Evolutionary conservation across 2,329 filamentous ascomycete genomes (phyloP), one percentile per base, ranked within the genome.

Genomic region (Trematosphaeria pertusa): DNA sequence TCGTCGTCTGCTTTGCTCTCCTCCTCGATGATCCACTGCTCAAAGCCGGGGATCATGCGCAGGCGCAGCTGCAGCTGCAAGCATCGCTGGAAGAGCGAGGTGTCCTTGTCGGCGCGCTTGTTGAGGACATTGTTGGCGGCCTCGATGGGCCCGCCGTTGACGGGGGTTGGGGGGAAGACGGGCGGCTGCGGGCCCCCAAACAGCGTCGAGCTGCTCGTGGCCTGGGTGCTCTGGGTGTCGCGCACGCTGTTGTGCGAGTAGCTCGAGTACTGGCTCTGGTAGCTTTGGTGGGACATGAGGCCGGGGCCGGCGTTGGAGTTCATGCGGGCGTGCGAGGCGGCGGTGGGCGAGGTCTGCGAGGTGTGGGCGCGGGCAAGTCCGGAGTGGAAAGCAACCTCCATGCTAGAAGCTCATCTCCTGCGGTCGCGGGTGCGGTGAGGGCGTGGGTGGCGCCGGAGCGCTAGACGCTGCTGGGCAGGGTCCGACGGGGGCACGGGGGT

Each of bases 61-160:
- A 99, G 78, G 54, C 94, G 86, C 74, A 87, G 86, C 69, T 89
- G 90, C 51, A 97, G 79, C 43, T 87, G 86, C 58, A 96, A 82
- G 71, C 94, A 97, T 72, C 96, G 96, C 73, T 97, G 93, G 73
- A 96, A 99, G 18, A 99, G 84, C 9, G 92, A 97, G 49, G 87
- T 83, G 45, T 89, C 90, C 57, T 94, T 92, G 71, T 96, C 92
- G 70, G 92, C 94, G 70, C 90, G 89, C 73, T 93, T 89, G 75
- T 99, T 99, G 80, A 99, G 96, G 71, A 99, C 96, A 73, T 96
- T 97, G 71, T 89, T 83, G 49, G 88, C 91, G 50, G 91, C 88
- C 63, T 90, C 77, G 52, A 92, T 83, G 50, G 83, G 83, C 35
- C 85, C 85, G 49, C 79, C 83, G 52, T 79, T 75, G 46, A 70